A percentile compares a stretch with the other conserved stretches of the same genome.
Evolutionary conservation across 345 rosid species (phyloP).

Genomic region (Syzygium aqueum): DNA sequence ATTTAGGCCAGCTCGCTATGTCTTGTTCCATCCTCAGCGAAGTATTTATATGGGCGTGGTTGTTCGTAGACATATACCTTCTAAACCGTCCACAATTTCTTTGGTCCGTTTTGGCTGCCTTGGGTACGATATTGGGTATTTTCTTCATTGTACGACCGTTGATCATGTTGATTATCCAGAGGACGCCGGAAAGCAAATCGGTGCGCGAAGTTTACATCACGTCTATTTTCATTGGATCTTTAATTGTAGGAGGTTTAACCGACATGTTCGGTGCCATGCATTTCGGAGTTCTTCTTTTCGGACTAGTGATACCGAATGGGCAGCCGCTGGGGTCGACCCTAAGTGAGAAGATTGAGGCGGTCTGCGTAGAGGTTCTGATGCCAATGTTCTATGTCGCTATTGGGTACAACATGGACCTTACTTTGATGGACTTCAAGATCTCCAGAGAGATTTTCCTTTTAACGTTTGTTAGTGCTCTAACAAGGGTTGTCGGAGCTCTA

Average conservation of each 20-base stretch:
- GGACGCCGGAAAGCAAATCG: not conserved
- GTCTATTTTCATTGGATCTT: not conserved
- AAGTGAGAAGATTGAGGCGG: slow-evolving; percentile 11
- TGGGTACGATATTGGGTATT: not conserved
- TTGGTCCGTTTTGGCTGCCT: not conserved
- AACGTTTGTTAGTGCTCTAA: not conserved
- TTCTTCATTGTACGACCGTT: not conserved
- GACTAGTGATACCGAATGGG: slow-evolving; percentile 17
- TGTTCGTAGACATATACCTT: not conserved
- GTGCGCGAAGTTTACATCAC: not conserved
- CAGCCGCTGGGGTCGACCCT: slow-evolving; percentile 13
- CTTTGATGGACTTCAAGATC: not conserved
- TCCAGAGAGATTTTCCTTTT: not conserved
- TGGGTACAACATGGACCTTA: slow-evolving; percentile 9
- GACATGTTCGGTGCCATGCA: not conserved
- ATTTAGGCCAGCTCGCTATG: slow-evolving; percentile 8
- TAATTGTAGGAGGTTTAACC: not conserved
- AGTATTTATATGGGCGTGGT: not conserved
- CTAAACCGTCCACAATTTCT: not conserved
- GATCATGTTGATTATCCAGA: not conserved
- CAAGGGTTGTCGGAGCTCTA: slow-evolving; percentile 4
- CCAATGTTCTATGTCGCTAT: slow-evolving; percentile 12
- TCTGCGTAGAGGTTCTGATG: slow-evolving; percentile 13
- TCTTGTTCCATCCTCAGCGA: not conserved
- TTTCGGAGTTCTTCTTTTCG: slow-evolving; percentile 6